Percentiles rank a stretch among this genome's conserved stretches.
Evolutionary conservation across 129 eudicot genomes (phyloP).

Genomic region (Flaveria bidentis): DNA sequence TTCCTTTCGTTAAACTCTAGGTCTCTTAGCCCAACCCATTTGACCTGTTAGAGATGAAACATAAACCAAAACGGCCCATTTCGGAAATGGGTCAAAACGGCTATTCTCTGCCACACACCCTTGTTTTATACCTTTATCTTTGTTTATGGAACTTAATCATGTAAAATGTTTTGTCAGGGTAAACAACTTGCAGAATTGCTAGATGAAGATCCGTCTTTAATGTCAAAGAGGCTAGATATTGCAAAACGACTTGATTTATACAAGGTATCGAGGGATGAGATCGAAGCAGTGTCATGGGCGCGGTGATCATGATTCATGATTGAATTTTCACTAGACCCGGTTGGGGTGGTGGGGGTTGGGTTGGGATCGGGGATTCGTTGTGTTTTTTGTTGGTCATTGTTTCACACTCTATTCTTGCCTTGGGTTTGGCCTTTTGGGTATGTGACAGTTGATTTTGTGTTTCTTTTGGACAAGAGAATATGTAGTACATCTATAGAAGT

Average conservation of each 20-base stretch:
- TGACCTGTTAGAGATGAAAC: neutral
- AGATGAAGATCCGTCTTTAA: conserved; percentile 56
- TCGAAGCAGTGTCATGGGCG: conserved; percentile 54
- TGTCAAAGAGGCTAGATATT: conserved; percentile 51
- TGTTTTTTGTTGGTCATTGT: conserved; percentile 20
- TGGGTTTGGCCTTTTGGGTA: neutral
- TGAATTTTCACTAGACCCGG: neutral
- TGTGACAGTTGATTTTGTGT: conserved; percentile 18
- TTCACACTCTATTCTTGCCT: conserved; percentile 26
- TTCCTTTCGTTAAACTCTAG: neutral
- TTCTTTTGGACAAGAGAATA: conserved; percentile 20
- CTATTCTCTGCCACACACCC: neutral
- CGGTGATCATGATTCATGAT: conserved; percentile 33
- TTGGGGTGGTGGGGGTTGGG: neutral
- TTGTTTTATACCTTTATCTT: neutral
- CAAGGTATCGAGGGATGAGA: conserved; percentile 62
- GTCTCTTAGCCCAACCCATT: neutral
- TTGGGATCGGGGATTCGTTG: conserved; percentile 2
- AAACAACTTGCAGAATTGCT: conserved; percentile 43
- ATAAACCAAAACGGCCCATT: neutral
- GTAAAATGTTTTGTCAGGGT: conserved; percentile 34
- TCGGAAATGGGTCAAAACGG: neutral
- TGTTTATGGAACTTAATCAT: neutral
- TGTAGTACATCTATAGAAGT: conserved; percentile 23
- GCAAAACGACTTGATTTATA: conserved; percentile 53